Evolutionary conservation across 108 stramenopile genomes (phyloP), one percentile per base, ranked within the genome.

Genomic region (Skeletonema costatum): DNA sequence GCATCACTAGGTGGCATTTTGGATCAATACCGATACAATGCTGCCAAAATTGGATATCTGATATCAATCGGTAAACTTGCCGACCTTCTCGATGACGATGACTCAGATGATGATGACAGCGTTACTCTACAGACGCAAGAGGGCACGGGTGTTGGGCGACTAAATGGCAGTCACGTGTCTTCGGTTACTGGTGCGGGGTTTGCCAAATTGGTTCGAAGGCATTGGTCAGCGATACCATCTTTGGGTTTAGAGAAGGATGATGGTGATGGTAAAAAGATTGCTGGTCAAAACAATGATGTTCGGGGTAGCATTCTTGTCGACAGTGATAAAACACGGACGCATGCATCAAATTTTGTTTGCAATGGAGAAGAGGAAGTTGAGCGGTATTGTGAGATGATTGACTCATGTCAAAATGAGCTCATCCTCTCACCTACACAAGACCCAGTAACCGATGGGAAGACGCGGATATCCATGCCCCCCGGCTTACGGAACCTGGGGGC

Each of bases 401-500:
- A 70, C 32, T 35, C 53, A 21, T 48, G 11, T 38, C 35, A 77
- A 38, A 61, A 48, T 30, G 32, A 61, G 32, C 64, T 64, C 29
- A 51, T 74, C 7, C 63, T 65, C 33, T 13, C 35, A 10, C n/a
- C 73, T 51, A 10, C 32, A 71, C 19, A 71, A 0, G 44, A 73
- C 14, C 30, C 12, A 64, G 14, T 25, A 39, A 36, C 29, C 11
- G 30, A 46, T 33, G 41, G 68, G 14, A 79, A 71, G 16, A 46
- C 85, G 16, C 51, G 31, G 29, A 42, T 89, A 25, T 80, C 90
- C 1, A 66, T 78, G 25, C 95, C 95, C 9, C 86, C 91, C 8
- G 95, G 95, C 1, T 85, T 96, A 4, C 71, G 71, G n/a, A 96
- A 96, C 75, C 83, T 96, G 9, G 95, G 95, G 6, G 92, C 95